Evolutionary conservation across 495 filamentous ascomycete species (phyloP).

Genomic region (Aspergillus cavernicola): DNA sequence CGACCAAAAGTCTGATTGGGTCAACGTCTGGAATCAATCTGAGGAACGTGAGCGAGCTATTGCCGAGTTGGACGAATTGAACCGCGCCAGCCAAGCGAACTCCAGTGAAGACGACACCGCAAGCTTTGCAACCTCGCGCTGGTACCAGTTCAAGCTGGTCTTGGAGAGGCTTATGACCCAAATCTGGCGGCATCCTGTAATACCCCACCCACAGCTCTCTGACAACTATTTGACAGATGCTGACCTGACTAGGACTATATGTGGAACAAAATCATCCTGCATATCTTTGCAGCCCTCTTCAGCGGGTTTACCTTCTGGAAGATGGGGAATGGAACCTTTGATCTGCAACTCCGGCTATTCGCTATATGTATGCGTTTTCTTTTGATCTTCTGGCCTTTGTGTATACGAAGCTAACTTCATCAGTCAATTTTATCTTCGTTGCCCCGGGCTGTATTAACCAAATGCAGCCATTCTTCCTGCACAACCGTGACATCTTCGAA

Average conservation of each 20-base stretch:
- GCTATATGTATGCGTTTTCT: slow-evolving; percentile 51
- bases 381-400: neutral
- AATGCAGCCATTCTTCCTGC: slow-evolving; percentile 81
- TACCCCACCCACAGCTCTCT: slow-evolving; percentile 60
- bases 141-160: slow-evolving; percentile 49
- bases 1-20: slow-evolving; percentile 40
- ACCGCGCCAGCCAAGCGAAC: slow-evolving; percentile 36
- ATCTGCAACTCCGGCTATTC: slow-evolving; percentile 36
- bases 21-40: slow-evolving; percentile 49
- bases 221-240: too few species aligned
- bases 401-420: neutral
- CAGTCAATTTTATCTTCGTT: slow-evolving; percentile 60
- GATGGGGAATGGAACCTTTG: slow-evolving; percentile 37
- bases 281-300: slow-evolving; percentile 39
- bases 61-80: slow-evolving; percentile 61
- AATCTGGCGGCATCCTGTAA: slow-evolving; percentile 81
- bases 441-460: slow-evolving; percentile 83
- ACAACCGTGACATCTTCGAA: slow-evolving; percentile 70
- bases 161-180: slow-evolving; percentile 69
- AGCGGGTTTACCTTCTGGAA: slow-evolving; percentile 47
- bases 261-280: slow-evolving; percentile 42
- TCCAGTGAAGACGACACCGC: slow-evolving; percentile 42
- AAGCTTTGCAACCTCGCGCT: slow-evolving; percentile 39
- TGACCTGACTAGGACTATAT: slow-evolving; percentile 33
- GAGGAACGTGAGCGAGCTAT: slow-evolving; percentile 56